Evolutionary conservation across 2,329 filamentous ascomycete species (phyloP).

Genomic region (Aureobasidium leucospermi): DNA sequence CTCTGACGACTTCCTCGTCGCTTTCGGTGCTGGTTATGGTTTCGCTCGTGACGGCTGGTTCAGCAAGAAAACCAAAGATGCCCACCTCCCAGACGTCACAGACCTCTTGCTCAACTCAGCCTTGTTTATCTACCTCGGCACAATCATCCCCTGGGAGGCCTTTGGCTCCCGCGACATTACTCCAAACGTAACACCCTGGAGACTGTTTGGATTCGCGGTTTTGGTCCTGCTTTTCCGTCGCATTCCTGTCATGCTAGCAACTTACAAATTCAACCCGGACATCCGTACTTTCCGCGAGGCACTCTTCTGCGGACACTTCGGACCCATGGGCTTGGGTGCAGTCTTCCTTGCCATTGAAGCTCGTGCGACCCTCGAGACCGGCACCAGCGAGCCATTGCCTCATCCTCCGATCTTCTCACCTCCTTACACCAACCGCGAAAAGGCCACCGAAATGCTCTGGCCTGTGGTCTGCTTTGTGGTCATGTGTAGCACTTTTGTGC

Average conservation of each 20-base stretch:
- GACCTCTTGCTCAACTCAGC: conserved; percentile 50
- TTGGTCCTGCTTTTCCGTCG: conserved; percentile 47
- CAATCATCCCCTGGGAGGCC: conserved; percentile 45
- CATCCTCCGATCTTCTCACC: conserved; percentile 34
- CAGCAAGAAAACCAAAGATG: conserved; percentile 38
- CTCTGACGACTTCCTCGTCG: conserved; percentile 50
- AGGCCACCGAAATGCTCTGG: conserved; percentile 43
- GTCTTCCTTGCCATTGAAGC: conserved; percentile 52
- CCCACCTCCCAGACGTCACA: conserved; percentile 43
- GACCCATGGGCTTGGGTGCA: conserved; percentile 51
- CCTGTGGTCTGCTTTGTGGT: conserved; percentile 50
- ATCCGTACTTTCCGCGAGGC: conserved; percentile 46
- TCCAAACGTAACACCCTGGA: conserved; percentile 32
- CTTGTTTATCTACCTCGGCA: conserved; percentile 51
- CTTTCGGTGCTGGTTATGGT: conserved; percentile 48
- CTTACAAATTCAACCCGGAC: conserved; percentile 43
- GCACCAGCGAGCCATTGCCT: conserved; percentile 37
- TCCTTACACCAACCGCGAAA: conserved; percentile 27
- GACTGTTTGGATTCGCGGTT: conserved; percentile 39
- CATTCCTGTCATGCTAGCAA: conserved; percentile 43
- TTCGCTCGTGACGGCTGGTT: conserved; percentile 51
- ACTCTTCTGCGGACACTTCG: conserved; percentile 50
- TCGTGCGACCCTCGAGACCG: conserved; percentile 45
- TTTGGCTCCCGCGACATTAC: conserved; percentile 36
- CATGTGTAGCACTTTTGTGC: conserved; percentile 46